Percentiles rank a stretch among this genome's conserved stretches.
phyloP scores from a whole-genome alignment of 2,329 filamentous ascomycete species.

The Colletotrichum sp. region DNA sequence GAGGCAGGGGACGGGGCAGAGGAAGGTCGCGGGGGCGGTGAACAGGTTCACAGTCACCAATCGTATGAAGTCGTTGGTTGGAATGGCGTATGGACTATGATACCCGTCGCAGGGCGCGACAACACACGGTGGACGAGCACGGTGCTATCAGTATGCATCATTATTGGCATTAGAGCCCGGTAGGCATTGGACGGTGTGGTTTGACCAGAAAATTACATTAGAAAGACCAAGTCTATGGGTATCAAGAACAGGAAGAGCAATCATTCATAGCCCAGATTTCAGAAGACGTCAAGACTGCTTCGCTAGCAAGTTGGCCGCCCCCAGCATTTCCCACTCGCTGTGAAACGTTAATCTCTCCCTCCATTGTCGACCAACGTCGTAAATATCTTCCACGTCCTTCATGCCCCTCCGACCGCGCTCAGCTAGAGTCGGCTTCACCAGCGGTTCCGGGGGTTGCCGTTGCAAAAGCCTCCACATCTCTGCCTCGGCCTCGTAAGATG shows the following conservation, averaged over 20 bases:
- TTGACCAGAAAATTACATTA: background rate
- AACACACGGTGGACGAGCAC: background rate
- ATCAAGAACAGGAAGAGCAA: background rate
- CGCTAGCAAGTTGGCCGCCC: background rate
- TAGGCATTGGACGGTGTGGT: background rate
- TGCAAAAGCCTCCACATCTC: conserved; percentile 51
- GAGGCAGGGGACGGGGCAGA: conserved; percentile 34
- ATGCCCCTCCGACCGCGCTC: conserved; percentile 30
- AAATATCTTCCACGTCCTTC: conserved; percentile 38
- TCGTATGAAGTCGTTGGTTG: background rate
- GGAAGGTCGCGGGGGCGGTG: conserved; percentile 15
- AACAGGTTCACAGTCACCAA: background rate
- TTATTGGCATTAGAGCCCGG: background rate
- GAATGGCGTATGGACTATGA: background rate
- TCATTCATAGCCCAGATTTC: background rate
- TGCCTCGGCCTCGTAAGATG: conserved; percentile 45
- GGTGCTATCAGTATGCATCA: background rate
- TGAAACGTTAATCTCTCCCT: conserved; percentile 37
- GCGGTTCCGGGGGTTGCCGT: conserved; percentile 37
- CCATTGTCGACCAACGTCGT: conserved; percentile 44
- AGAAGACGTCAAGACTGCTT: background rate
- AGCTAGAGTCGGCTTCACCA: conserved; percentile 33
- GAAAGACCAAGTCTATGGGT: conserved; percentile 6
- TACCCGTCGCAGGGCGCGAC: conserved; percentile 15
- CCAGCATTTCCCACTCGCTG: conserved; percentile 47